Evolutionary conservation across 768 basidiomycete species (phyloP), one percentile per base, ranked within the genome.

Genomic region (Termitomyces titanicus): DNA sequence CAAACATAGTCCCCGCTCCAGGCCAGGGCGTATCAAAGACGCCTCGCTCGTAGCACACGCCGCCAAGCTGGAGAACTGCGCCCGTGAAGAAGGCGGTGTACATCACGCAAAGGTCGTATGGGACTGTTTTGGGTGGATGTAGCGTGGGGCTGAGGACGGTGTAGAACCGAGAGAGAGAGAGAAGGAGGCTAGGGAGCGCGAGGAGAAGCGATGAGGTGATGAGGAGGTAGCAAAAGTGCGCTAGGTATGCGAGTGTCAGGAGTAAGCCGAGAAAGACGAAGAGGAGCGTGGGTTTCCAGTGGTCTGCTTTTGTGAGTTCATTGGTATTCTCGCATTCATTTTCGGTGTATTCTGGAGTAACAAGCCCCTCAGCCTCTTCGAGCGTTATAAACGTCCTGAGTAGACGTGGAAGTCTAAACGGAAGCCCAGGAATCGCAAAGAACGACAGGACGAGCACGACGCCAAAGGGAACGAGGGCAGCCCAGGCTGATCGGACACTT

Each of bases 81-180:
- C 74, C 70, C 15, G 68, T 57, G 18, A 89, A 63, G 31, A 85
- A 78, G 0, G 75, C 50, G 9, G 76, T 22, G 61, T 84, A 89
- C 2, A 92, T 65, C 0, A 70, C 61, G 65, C 92, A 81, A 17
- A 92, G 68, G 61, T 88, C 88, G 59, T 70, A 79, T 17, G 86
- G 86, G 2, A 79, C 76, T 0, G 87, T 92, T 0, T 79, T 68
- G 0, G 85, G 82, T 44, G 83, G 81, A 20, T 77, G 61, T 18
- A 81, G 71, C 11, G 29, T 12, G 0, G 86, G 81, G 34, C 85
- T 81, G 27, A 79, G 60, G 18, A 81, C 69, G 0, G 85, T 82
- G 61, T 89, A 91, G 37, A 88, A 66, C 91, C 91, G 92, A 3
- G 82, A 72, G 0, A 70, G 57, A 0, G 83, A 81, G 24, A 81